These are phyloP conservation scores for Peronospora tabacina DNA, from an alignment of 352 stramenopile genomes.

Conservation along the genomic window DNA sequence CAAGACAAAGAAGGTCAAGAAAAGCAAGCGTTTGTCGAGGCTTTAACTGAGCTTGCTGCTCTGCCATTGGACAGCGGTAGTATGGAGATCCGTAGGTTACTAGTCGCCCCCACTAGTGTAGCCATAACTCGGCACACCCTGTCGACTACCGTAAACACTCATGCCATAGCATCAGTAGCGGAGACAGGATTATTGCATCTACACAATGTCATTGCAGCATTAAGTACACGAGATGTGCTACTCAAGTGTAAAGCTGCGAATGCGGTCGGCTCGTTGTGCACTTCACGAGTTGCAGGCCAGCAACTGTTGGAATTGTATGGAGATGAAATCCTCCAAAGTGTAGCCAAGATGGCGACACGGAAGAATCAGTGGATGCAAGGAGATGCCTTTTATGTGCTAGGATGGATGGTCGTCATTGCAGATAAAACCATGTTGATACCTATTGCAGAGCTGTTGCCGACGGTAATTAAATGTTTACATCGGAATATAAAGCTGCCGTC, in stretches of 20 bases:
- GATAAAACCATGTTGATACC: slow-evolving; percentile 37
- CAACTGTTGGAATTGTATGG: slow-evolving; percentile 45
- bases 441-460: slow-evolving; percentile 36
- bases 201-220: slow-evolving; percentile 35
- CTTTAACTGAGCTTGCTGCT: slow-evolving; percentile 62
- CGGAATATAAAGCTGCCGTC: slow-evolving; percentile 30
- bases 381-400: slow-evolving; percentile 69
- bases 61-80: slow-evolving; percentile 55
- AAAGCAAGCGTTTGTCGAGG: slow-evolving; percentile 58
- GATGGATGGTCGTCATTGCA: slow-evolving; percentile 65
- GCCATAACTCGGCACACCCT: not conserved
- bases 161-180: not conserved
- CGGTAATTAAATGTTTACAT: slow-evolving; percentile 38
- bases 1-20: slow-evolving; percentile 9
- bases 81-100: slow-evolving; percentile 61
- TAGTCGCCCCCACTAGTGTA: slow-evolving; percentile 28
- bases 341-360: slow-evolving; percentile 52
- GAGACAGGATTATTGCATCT: slow-evolving; percentile 18
- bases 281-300: slow-evolving; percentile 63
- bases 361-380: slow-evolving; percentile 70
- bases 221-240: slow-evolving; percentile 53
- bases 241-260: slow-evolving; percentile 78
- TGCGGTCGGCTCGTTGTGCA: slow-evolving; percentile 61
- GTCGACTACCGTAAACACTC: not conserved
- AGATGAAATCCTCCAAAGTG: slow-evolving; percentile 25